phyloP scores from a whole-genome alignment of 2,329 filamentous ascomycete species.

The Fusarium guadeloupense region DNA sequence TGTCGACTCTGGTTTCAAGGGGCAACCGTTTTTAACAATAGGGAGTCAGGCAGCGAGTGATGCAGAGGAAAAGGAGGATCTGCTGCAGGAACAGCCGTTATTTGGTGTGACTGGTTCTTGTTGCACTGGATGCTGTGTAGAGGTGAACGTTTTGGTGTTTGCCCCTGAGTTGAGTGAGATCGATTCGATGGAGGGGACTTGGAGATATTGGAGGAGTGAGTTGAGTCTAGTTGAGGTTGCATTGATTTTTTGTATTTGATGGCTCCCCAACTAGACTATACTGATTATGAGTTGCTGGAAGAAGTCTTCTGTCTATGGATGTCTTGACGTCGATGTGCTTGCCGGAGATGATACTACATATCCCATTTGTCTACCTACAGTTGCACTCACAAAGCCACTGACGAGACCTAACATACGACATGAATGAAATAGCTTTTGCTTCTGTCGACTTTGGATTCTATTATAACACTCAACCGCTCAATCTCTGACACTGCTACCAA shows the following conservation, averaged over 20 bases:
- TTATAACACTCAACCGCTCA: background rate
- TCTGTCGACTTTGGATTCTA: background rate
- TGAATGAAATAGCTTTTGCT: too few species aligned
- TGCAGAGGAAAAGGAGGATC: background rate
- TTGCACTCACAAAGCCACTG: too few species aligned
- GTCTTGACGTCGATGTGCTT: too few species aligned
- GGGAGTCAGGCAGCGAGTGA: background rate
- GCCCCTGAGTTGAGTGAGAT: constrained; percentile 15
- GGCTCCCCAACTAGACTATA: too few species aligned
- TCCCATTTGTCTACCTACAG: too few species aligned
- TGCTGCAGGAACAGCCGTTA: constrained; percentile 21
- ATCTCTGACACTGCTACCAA: background rate
- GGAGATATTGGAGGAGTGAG: background rate
- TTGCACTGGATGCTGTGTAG: constrained; percentile 29
- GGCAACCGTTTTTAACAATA: constrained; percentile 25
- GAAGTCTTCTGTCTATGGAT: too few species aligned
- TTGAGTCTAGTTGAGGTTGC: too few species aligned
- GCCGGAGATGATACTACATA: too few species aligned
- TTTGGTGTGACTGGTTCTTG: constrained; percentile 23
- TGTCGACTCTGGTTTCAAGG: constrained; percentile 22
- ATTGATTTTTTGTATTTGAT: too few species aligned
- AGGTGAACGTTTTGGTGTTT: constrained; percentile 25
- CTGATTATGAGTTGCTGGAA: too few species aligned
- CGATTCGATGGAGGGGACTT: background rate
- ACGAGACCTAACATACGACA: too few species aligned